Percentiles rank a stretch among this genome's conserved stretches.
Evolutionary conservation across 1,139 yeast genomes (phyloP).

Genomic region (Taphrina pruni): DNA sequence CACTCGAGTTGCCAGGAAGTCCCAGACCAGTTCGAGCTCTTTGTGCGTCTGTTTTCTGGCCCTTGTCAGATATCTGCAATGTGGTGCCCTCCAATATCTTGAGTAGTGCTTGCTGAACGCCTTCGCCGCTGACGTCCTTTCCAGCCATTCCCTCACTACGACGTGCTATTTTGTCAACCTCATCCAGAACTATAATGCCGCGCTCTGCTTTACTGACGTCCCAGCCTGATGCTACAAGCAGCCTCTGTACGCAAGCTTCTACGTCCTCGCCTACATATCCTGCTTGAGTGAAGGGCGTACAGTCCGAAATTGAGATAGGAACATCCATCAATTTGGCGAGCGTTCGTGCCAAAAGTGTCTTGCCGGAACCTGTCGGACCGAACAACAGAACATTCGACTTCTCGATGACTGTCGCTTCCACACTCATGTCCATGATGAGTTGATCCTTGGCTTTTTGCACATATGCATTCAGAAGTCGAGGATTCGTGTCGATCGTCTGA

Average conservation of each 20-base stretch:
- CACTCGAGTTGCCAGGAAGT: slow-evolving; percentile 30
- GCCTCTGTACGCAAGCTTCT: slow-evolving; percentile 60
- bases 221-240: slow-evolving; percentile 58
- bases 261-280: slow-evolving; percentile 67
- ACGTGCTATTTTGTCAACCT: slow-evolving; percentile 61
- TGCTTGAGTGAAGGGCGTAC: slow-evolving; percentile 64
- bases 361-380: slow-evolving; percentile 66
- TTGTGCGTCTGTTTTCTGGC: slow-evolving; percentile 37
- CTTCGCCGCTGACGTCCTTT: slow-evolving; percentile 64
- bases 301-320: slow-evolving; percentile 62
- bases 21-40: slow-evolving; percentile 42
- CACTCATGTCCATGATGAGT: slow-evolving; percentile 48
- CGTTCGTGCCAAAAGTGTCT: slow-evolving; percentile 61
- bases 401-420: slow-evolving; percentile 54
- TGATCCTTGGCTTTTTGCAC: slow-evolving; percentile 9
- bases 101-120: slow-evolving; percentile 62
- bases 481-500: background rate
- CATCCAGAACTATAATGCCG: slow-evolving; percentile 63
- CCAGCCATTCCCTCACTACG: slow-evolving; percentile 56
- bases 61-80: slow-evolving; percentile 52
- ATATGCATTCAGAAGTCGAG: background rate
- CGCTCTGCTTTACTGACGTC: slow-evolving; percentile 59
- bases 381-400: slow-evolving; percentile 60
- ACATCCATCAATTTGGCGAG: slow-evolving; percentile 59
- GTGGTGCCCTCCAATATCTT: slow-evolving; percentile 62